phyloP scores from a whole-genome alignment of 805 yeast species.

The Pichia scutulata region DNA sequence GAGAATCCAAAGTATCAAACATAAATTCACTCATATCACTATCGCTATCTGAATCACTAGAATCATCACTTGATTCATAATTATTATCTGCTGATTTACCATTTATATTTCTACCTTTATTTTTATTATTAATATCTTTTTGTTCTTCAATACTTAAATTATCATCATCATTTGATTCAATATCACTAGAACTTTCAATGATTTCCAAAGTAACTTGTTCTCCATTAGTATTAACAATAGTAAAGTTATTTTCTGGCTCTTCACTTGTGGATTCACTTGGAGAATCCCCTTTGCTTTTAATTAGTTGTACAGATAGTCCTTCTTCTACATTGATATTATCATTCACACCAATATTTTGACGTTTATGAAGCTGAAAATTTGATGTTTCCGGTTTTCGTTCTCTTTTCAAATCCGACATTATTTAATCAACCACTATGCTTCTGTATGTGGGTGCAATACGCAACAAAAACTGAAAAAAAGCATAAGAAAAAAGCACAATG shows the following conservation, averaged over 20 bases:
- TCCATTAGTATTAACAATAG: background rate
- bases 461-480: background rate
- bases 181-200: background rate
- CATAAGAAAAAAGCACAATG: too few relatives aligned
- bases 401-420: background rate
- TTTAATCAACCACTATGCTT: background rate
- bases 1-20: slow-evolving; percentile 4
- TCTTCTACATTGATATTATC: background rate
- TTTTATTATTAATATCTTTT: background rate
- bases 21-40: slow-evolving; percentile 11
- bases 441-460: background rate
- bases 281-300: background rate
- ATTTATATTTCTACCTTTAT: background rate
- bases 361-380: background rate
- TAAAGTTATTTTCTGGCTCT: background rate
- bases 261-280: background rate
- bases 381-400: background rate
- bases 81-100: background rate
- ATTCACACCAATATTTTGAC: background rate
- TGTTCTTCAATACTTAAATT: background rate
- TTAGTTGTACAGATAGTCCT: background rate
- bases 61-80: slow-evolving; percentile 2
- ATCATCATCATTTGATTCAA: background rate
- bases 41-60: slow-evolving; percentile 5
- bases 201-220: background rate